Base-by-base conservation (phyloP, 805 yeast genomes). In the Komagataella kurtzmanii region DNA sequence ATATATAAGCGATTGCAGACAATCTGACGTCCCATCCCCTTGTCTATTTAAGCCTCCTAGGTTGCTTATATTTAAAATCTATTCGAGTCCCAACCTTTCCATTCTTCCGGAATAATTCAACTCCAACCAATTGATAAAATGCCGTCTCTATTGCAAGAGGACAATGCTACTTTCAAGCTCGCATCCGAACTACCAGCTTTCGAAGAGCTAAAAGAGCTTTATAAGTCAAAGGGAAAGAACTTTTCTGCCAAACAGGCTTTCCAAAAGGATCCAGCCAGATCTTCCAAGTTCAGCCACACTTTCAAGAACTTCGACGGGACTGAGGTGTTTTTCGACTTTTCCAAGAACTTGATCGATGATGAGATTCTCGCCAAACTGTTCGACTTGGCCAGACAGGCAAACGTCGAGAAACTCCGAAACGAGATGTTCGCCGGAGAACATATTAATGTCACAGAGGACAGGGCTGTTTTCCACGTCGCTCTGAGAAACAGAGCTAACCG, bases 401-500 rank as follows among this genome's bases (percentile, higher is more conserved):
- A 82, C 51, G 90, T 93, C 60, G 93, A 88, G 68, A 65, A 75
- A 54, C 80, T 93, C 66, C 82, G 98, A 69, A 95, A 91, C 63
- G 87, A 77, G 52, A 83, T 93, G 89, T 93, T 93, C 65, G 78
- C 77, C 30, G 99, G 99, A 68, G 86, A 81, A 54, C 89, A 88
- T 72, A 89, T 93, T 77, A 93, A 93, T 78, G 79, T 80, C 72
- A 93, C 99, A 55, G 99, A 93, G 74, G 85, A 81, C 71, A 81
- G 96, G 71, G 98, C 99, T 45, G 99, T 93, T 48, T 93, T 78
- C 78, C 99, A 93, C 73, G 88, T 82, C 61, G 99, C 98, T 43
- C 79, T 93, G 62, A 85, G 99, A 79, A 91, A 95, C 80, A 85
- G 93, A 71, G 75, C 93, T 54, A 70, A 81, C 73, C 83, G 79